Evolutionary conservation across 2,329 filamentous ascomycete genomes (phyloP), one percentile per base, ranked within the genome.

Genomic region (Calonectria pseudoturangicola): DNA sequence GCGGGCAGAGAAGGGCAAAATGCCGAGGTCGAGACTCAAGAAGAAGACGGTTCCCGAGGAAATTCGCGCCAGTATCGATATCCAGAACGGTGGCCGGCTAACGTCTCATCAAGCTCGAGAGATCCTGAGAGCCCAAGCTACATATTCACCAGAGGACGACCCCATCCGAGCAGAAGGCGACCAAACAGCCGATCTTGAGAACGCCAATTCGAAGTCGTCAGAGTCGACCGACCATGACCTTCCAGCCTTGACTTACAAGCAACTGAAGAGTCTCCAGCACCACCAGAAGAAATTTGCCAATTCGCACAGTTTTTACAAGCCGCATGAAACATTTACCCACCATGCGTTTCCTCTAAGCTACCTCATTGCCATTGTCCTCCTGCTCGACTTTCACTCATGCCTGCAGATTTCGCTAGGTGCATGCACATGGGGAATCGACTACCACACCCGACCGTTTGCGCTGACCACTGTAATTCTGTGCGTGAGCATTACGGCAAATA

Each of bases 251-350:
- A 92, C 87, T 0, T 85, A 86, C 5, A 84, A 89, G 72, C 93
- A 97, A 81, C 93, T 95, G 79, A 88, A 88, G 72, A 90, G 89
- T 62, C 88, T 97, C 12, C 88, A 92, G 64, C 92, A 97, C 81
- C 95, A 97, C 79, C 93, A 96, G 80, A 89, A 88, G 76, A 96
- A 96, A 79, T 93, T 97, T 79, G 89, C 93, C 80, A 95, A 93
- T 77, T 95, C 93, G 0, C 95, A 97, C 82, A 95, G 93, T 7
- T 97, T 96, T 83, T 97, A 97, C 87, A 96, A 96, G 79, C 94
- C 95, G 0, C 93, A 97, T 82, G 95, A 97, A 83, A 97, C 95
- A 0, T 88, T 91, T 41, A 97, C 95, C 0, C 95, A 97, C 81
- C 89, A 92, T 80, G 93, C 95, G 0, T 97, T 97, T 74, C 94